These are phyloP conservation scores for Aspergillus avenaceus DNA, from an alignment of 495 filamentous ascomycete genomes.

Conservation along the genomic window DNA sequence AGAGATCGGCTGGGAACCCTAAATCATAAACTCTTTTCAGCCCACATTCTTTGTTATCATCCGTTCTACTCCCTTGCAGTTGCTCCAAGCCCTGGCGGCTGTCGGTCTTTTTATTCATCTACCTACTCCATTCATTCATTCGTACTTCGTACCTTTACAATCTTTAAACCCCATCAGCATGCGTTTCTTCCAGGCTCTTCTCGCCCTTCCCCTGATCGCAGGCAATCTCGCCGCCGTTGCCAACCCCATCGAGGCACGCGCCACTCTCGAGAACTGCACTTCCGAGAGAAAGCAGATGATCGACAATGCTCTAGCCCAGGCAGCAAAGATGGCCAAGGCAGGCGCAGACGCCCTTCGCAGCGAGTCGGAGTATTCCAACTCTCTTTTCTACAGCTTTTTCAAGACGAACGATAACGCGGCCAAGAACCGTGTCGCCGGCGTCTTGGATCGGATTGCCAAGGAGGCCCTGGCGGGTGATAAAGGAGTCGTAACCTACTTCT, in stretches of 20 bases:
- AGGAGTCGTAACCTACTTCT: constrained; percentile 4
- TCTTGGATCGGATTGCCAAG: constrained; percentile 2
- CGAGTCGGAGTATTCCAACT: neutral
- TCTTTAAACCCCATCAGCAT: neutral
- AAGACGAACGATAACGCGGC: neutral
- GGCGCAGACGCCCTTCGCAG: neutral
- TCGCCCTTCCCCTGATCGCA: neutral
- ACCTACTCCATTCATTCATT: neutral
- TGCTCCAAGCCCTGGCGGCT: neutral
- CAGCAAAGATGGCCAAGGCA: neutral
- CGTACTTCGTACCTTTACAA: neutral
- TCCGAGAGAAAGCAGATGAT: neutral
- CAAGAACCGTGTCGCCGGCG: neutral
- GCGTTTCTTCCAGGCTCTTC: constrained; percentile 5
- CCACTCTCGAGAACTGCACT: neutral
- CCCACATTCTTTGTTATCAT: too few species aligned
- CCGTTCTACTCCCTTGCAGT: neutral
- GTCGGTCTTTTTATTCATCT: neutral
- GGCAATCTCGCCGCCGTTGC: neutral
- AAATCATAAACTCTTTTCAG: neutral
- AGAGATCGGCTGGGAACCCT: neutral
- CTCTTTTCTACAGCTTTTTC: constrained; percentile 10
- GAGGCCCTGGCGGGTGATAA: neutral
- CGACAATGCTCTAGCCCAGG: neutral
- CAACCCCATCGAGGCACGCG: neutral